These are phyloP conservation scores for Funneliformis geosporum DNA, from an alignment of 192 early-diverging fungal genomes.

Conservation along the genomic window DNA sequence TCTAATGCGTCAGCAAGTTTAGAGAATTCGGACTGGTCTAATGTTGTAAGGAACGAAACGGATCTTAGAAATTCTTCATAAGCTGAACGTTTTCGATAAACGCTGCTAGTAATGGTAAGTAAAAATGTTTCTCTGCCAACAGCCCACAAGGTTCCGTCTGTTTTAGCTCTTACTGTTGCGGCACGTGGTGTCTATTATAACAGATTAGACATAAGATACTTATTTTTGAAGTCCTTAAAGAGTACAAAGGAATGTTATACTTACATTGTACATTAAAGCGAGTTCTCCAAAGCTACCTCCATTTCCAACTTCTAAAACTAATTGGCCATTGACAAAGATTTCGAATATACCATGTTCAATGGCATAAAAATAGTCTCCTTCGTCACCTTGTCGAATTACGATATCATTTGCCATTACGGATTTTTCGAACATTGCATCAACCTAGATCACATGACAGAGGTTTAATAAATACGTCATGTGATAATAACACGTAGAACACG, in stretches of 20 bases:
- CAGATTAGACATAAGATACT: not conserved
- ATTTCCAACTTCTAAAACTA: conserved; percentile 31
- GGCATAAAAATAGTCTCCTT: conserved; percentile 47
- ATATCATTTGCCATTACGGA: conserved; percentile 22
- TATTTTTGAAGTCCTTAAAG: not conserved
- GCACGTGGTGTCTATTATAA: conserved; percentile 39
- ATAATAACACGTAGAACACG: not conserved
- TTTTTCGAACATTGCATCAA: conserved; percentile 45
- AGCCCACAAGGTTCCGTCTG: conserved; percentile 42
- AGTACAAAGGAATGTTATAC: not conserved
- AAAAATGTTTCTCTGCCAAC: conserved; percentile 45
- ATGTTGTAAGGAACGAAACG: conserved; percentile 35
- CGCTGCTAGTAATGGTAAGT: conserved; percentile 38
- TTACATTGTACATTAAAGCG: conserved; percentile 52
- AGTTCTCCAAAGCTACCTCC: conserved; percentile 51
- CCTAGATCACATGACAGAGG: not conserved
- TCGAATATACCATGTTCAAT: conserved; percentile 40
- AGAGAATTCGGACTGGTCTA: conserved; percentile 51
- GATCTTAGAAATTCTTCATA: conserved; percentile 43
- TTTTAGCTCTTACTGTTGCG: conserved; percentile 41
- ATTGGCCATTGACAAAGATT: conserved; percentile 32
- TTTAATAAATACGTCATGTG: not conserved
- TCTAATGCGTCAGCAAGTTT: conserved; percentile 77
- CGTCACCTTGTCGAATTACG: conserved; percentile 45
- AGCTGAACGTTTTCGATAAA: conserved; percentile 38